Evolutionary conservation across 495 filamentous ascomycete species (phyloP).

Genomic region (Penicilliopsis zonata): DNA sequence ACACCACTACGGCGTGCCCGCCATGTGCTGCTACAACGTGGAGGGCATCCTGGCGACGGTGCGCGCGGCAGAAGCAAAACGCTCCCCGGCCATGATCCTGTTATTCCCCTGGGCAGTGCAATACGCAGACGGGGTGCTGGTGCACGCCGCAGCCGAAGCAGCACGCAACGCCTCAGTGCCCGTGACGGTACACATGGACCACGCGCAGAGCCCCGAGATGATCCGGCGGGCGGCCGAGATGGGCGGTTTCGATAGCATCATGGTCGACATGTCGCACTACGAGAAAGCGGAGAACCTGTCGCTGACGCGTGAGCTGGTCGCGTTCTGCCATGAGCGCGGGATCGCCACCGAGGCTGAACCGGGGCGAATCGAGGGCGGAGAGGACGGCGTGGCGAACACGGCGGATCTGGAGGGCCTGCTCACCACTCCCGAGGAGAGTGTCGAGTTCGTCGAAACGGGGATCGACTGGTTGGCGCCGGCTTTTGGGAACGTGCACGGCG

Average conservation of each 20-base stretch:
- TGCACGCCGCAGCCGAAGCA: slow-evolving; percentile 53
- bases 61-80: slow-evolving; percentile 60
- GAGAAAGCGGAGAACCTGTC: slow-evolving; percentile 71
- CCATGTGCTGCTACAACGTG: slow-evolving; percentile 79
- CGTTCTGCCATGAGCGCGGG: slow-evolving; percentile 60
- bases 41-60: slow-evolving; percentile 73
- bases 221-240: slow-evolving; percentile 54
- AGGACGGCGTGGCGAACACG: slow-evolving; percentile 72
- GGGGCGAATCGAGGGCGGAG: slow-evolving; percentile 71
- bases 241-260: slow-evolving; percentile 66
- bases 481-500: slow-evolving; percentile 79
- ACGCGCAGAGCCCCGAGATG: slow-evolving; percentile 61
- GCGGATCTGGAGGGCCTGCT: slow-evolving; percentile 59
- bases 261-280: slow-evolving; percentile 76
- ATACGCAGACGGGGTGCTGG: slow-evolving; percentile 52
- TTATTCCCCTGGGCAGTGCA: slow-evolving; percentile 79
- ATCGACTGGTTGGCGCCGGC: slow-evolving; percentile 78
- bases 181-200: slow-evolving; percentile 65
- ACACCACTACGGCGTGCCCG: slow-evolving; percentile 58
- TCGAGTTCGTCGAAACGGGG: slow-evolving; percentile 65
- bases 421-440: slow-evolving; percentile 67
- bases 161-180: slow-evolving; percentile 54
- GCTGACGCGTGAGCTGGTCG: slow-evolving; percentile 55
- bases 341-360: slow-evolving; percentile 76
- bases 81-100: slow-evolving; percentile 67